A percentile compares a stretch with the other conserved stretches of the same genome.
Evolutionary conservation across 768 basidiomycete species (phyloP).

Genomic region (Kwoniella sp.): DNA sequence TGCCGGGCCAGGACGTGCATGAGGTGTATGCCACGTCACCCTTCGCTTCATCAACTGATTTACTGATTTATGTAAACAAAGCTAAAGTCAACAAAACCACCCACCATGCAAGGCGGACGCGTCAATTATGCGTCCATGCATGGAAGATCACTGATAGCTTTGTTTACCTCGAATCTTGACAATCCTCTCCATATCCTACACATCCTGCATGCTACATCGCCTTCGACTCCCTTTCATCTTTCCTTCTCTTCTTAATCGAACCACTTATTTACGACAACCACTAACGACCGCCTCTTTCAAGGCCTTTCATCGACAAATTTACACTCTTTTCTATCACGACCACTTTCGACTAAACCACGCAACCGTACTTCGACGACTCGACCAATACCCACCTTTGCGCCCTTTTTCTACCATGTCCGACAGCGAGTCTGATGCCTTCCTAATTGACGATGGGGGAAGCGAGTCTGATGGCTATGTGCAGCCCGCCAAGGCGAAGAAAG

Average conservation of each 20-base stretch:
- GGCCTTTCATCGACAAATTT: not conserved
- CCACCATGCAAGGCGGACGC: not conserved
- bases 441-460: slow-evolving; percentile 35
- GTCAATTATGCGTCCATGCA: not conserved
- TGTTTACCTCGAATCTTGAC: not conserved
- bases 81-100: not conserved
- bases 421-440: slow-evolving; percentile 33
- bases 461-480: slow-evolving; percentile 44
- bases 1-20: too few species aligned
- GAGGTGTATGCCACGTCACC: not conserved
- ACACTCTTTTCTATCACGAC: not conserved
- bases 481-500: slow-evolving; percentile 30
- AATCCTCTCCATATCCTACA: too few species aligned
- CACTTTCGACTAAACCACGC: not conserved
- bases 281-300: not conserved
- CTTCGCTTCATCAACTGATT: not conserved
- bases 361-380: not conserved
- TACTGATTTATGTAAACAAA: not conserved
- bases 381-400: not conserved
- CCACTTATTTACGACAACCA: not conserved
- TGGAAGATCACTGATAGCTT: not conserved
- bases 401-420: slow-evolving; percentile 41
- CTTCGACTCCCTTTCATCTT: not conserved
- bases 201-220: not conserved
- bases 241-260: not conserved